Base-by-base conservation (phyloP, 164 flowering plant genomes). In the Tinospora cordifolia region DNA sequence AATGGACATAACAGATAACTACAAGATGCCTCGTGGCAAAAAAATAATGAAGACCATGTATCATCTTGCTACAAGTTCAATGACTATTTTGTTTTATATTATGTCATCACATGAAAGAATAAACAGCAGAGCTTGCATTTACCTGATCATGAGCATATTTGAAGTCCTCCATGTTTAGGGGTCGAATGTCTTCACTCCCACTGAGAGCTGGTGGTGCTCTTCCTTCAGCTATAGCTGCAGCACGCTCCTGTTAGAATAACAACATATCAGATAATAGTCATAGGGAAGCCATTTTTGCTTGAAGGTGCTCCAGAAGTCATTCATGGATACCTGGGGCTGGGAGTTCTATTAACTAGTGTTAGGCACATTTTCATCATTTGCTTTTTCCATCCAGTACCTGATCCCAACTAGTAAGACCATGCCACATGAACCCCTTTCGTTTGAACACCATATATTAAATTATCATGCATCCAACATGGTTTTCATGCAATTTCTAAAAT, bases 141-240 rank as follows among this genome's bases (percentile, higher is more conserved):
- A 91, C 98, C 92, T 80, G 87, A 73, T 91, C 97, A 73, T 91
- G 97, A 66, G 98, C 97, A 67, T 81, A 73, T 87, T 71, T 93
- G 73, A 93, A 93, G 82, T 93, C 98, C 2, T 83, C 89, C 83
- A 84, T 78, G 74, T 80, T 85, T 34, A 91, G 73, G 68, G 97
- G 77, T 47, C 97, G 88, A 38, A 93, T 86, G 75, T 93, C 98
- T 8, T 81, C 77, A 78, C 95, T 82, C 17, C 84, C 86, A 69
- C 95, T 83, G 70, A 91, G 75, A n/a, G 90, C 83, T 8, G 97
- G 97, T 69, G 85, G 77, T 10, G 95, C 78, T 76, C 81, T 88
- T 25, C 92, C 90, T 79, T 89, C 93, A 46, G 91, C 87, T 58
- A 81, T 22, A 65, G 98, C 98, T 34, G 85, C 80, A 13, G 81